These are phyloP conservation scores for Syzygium syzygioides DNA, from an alignment of 441 rosid genomes.

Conservation along the genomic window DNA sequence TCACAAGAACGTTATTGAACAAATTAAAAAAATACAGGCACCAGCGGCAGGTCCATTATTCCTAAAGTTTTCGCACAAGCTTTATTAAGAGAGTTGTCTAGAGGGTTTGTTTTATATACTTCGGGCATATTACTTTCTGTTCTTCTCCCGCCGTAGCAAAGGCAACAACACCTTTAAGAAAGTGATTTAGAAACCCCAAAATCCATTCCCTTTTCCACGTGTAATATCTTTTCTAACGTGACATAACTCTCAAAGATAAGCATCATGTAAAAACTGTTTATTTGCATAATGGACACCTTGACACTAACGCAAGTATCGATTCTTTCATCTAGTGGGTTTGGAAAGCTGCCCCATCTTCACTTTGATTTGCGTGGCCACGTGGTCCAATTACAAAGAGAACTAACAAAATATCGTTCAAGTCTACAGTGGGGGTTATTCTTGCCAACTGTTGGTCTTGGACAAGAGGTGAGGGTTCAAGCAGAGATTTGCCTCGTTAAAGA, in stretches of 20 bases:
- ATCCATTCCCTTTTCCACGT: not conserved
- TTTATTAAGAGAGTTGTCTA: not conserved
- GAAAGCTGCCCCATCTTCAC: not conserved
- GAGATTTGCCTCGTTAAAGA: not conserved
- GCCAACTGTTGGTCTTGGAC: not conserved
- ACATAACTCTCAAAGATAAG: not conserved
- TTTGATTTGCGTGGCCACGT: not conserved
- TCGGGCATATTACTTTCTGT: not conserved
- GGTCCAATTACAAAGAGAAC: not conserved
- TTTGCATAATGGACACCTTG: not conserved
- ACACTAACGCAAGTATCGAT: not conserved
- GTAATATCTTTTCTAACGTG: not conserved
- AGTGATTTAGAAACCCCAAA: not conserved
- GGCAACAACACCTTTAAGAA: not conserved
- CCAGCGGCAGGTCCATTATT: not conserved
- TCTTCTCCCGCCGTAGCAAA: not conserved
- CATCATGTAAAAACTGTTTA: not conserved
- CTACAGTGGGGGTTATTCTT: not conserved
- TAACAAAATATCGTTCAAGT: not conserved
- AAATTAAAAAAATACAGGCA: not conserved
- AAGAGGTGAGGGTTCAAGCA: not conserved
- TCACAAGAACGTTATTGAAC: not conserved
- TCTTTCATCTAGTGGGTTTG: not conserved
- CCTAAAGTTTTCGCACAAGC: not conserved
- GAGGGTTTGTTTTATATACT: not conserved